Conservation (phyloP, 495 filamentous ascomycete genomes). For the Neurospora sp. region DNA sequence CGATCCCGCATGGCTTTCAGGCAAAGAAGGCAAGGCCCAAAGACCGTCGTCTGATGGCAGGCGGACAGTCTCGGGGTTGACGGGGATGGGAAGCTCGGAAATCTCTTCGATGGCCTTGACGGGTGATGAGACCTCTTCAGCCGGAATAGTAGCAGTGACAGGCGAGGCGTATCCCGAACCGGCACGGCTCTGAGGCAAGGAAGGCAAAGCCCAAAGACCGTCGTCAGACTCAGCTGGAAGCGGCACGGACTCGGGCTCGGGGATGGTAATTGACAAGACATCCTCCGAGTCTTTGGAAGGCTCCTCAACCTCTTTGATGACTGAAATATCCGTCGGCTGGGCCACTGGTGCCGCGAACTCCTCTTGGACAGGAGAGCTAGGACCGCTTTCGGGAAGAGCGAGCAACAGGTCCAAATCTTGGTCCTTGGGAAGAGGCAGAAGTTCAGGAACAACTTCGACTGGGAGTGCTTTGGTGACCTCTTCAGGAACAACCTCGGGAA, state of each 20-base stretch:
- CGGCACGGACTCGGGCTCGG: not conserved
- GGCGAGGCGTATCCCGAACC: not conserved
- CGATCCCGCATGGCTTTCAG: not conserved
- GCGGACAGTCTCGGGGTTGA: not conserved
- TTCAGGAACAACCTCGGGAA: not conserved
- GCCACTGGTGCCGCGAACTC: not conserved
- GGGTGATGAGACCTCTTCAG: not conserved
- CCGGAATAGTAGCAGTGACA: not conserved
- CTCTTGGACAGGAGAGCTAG: not conserved
- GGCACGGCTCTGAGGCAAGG: not conserved
- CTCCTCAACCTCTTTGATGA: not conserved
- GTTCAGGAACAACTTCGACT: not conserved
- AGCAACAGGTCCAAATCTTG: conserved; percentile 22
- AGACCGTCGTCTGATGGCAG: not conserved
- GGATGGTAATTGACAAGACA: not conserved
- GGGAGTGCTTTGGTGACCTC: no score
- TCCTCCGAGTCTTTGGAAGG: not conserved
- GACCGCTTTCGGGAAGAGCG: conserved; percentile 3
- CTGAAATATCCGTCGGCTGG: not conserved
- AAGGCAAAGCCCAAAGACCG: not conserved
- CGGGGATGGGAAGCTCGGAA: not conserved
- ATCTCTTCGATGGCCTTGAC: not conserved
- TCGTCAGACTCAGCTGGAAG: not conserved
- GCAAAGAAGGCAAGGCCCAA: not conserved
- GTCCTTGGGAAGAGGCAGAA: not conserved